phyloP scores from a whole-genome alignment of 1,284 basidiomycete genomes.

The Malassezia equina region DNA sequence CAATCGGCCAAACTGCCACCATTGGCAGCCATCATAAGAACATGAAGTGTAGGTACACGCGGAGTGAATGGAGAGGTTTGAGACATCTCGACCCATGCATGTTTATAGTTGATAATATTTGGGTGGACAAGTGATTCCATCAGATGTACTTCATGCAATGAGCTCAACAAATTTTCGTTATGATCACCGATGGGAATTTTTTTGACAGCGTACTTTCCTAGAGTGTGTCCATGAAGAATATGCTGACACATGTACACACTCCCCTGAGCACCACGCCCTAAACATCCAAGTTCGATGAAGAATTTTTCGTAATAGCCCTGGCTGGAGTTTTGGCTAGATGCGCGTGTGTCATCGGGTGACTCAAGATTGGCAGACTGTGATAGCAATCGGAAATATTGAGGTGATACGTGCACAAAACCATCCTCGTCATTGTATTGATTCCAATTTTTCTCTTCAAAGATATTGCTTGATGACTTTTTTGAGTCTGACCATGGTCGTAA shows the following conservation, averaged over 20 bases:
- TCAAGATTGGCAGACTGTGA: slow-evolving; percentile 16
- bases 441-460: neutral
- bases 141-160: slow-evolving; percentile 58
- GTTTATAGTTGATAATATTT: slow-evolving; percentile 88
- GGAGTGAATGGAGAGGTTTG: slow-evolving; percentile 31
- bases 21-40: slow-evolving; percentile 46
- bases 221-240: slow-evolving; percentile 64
- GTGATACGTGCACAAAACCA: slow-evolving; percentile 20
- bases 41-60: slow-evolving; percentile 37
- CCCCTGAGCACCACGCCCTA: slow-evolving; percentile 87
- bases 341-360: neutral
- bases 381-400: slow-evolving; percentile 36
- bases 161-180: slow-evolving; percentile 23
- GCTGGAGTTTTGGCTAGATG: slow-evolving; percentile 18
- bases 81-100: slow-evolving; percentile 68
- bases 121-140: slow-evolving; percentile 77
- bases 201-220: slow-evolving; percentile 70
- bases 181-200: slow-evolving; percentile 79
- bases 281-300: slow-evolving; percentile 71
- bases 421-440: slow-evolving; percentile 6
- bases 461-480: neutral
- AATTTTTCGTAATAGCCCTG: slow-evolving; percentile 58
- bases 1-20: slow-evolving; percentile 44
- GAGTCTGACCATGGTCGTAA: neutral
- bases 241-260: slow-evolving; percentile 77